Conservation (phyloP, 768 basidiomycete species). For the Leccinum boreale region DNA sequence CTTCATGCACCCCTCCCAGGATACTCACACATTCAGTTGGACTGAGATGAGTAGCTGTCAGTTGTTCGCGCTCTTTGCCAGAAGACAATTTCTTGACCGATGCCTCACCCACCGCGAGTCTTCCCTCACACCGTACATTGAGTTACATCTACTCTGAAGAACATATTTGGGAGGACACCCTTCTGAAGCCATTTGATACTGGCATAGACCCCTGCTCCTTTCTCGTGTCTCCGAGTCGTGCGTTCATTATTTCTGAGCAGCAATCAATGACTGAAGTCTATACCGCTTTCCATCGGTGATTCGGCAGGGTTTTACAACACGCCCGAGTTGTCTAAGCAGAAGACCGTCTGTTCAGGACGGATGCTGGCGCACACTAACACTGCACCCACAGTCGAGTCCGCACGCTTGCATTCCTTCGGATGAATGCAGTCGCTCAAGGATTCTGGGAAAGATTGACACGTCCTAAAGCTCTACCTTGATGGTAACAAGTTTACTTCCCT, state of each 20-base stretch:
- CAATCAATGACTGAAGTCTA: conserved; percentile 39
- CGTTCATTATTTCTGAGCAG: conserved; percentile 28
- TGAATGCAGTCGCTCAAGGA: conserved; percentile 28
- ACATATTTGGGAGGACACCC: conserved; percentile 47
- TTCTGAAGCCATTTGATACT: conserved; percentile 42
- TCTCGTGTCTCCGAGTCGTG: not conserved
- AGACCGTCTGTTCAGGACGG: conserved; percentile 23
- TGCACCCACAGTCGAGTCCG: conserved; percentile 28
- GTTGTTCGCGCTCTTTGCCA: conserved; percentile 21
- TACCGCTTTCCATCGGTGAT: conserved; percentile 47
- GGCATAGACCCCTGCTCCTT: conserved; percentile 26
- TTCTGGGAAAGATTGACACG: conserved; percentile 41
- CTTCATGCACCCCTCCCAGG: conserved; percentile 22
- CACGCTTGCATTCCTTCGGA: conserved; percentile 22
- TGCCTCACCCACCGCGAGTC: conserved; percentile 8
- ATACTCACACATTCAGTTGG: conserved; percentile 15
- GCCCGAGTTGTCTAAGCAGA: conserved; percentile 34
- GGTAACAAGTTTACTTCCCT: conserved; percentile 51
- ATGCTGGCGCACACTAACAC: conserved; percentile 34
- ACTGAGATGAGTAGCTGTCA: conserved; percentile 6
- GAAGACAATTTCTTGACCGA: conserved; percentile 22
- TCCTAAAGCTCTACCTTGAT: conserved; percentile 56
- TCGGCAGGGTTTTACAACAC: conserved; percentile 46
- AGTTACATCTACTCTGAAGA: conserved; percentile 31
- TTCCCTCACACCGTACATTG: conserved; percentile 10